Conservation (phyloP, 768 basidiomycete species). For the Paxillus rubicundulus region DNA sequence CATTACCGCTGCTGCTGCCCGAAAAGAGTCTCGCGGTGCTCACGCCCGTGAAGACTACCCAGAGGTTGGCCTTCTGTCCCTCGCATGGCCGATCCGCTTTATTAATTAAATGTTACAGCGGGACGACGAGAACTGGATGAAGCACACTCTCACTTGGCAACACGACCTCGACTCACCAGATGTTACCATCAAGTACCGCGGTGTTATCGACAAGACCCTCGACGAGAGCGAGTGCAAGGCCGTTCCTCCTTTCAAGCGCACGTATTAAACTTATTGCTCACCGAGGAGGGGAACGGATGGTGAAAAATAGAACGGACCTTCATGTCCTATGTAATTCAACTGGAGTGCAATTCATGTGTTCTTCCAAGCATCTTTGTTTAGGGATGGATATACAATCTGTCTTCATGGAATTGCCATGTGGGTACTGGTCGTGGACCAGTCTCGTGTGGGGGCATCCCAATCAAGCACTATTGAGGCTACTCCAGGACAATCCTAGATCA, state of each 20-base stretch:
- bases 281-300: not conserved
- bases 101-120: slow-evolving; percentile 46
- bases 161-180: slow-evolving; percentile 70
- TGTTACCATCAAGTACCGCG: slow-evolving; percentile 87
- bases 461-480: too few relatives aligned
- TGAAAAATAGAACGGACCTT: slow-evolving; percentile 4
- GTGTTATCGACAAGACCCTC: slow-evolving; percentile 80
- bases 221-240: slow-evolving; percentile 97
- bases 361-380: too few relatives aligned
- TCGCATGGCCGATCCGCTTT: not conserved
- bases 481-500: too few relatives aligned
- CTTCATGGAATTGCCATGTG: too few relatives aligned
- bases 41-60: slow-evolving; percentile 98
- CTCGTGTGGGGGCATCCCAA: too few relatives aligned
- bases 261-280: slow-evolving; percentile 52
- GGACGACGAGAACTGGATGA: slow-evolving; percentile 94
- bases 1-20: slow-evolving; percentile 86
- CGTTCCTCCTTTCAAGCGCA: slow-evolving; percentile 97
- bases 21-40: slow-evolving; percentile 97
- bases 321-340: slow-evolving; percentile 9
- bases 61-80: slow-evolving; percentile 53
- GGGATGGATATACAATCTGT: too few relatives aligned
- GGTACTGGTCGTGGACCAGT: too few relatives aligned
- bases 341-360: not conserved
- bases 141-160: slow-evolving; percentile 94